Conservation (phyloP, 108 stramenopile species). For the Fragilariopsis cylindrus region DNA sequence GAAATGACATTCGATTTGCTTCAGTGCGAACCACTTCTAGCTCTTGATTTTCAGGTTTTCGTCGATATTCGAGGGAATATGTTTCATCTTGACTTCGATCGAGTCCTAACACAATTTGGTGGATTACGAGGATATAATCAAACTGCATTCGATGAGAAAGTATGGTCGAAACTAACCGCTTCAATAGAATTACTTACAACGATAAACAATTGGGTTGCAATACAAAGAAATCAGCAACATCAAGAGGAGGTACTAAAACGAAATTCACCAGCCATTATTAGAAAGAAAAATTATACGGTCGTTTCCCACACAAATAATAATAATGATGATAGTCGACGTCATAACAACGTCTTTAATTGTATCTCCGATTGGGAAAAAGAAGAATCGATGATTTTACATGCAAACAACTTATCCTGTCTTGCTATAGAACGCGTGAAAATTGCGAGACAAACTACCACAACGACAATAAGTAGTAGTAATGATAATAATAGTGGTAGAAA, state of each 20-base stretch:
- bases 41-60: slow-evolving; percentile 2
- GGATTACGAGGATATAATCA: background rate
- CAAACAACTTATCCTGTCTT: background rate
- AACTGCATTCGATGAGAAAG: slow-evolving; percentile 2
- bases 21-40: background rate
- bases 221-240: background rate
- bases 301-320: no score
- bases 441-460: background rate
- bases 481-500: background rate
- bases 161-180: background rate
- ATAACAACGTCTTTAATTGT: no score
- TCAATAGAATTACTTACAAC: background rate
- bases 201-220: background rate
- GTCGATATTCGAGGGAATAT: background rate
- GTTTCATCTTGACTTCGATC: slow-evolving; percentile 5
- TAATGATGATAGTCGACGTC: no score
- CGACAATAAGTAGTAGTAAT: background rate
- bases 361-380: background rate
- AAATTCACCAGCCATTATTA: no score
- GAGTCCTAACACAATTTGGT: background rate
- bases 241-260: no score
- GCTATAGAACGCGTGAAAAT: slow-evolving; percentile 2
- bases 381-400: background rate
- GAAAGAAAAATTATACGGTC: no score
- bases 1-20: background rate